phyloP scores from a whole-genome alignment of 768 basidiomycete genomes.

The Psilocybe cyanescens region DNA sequence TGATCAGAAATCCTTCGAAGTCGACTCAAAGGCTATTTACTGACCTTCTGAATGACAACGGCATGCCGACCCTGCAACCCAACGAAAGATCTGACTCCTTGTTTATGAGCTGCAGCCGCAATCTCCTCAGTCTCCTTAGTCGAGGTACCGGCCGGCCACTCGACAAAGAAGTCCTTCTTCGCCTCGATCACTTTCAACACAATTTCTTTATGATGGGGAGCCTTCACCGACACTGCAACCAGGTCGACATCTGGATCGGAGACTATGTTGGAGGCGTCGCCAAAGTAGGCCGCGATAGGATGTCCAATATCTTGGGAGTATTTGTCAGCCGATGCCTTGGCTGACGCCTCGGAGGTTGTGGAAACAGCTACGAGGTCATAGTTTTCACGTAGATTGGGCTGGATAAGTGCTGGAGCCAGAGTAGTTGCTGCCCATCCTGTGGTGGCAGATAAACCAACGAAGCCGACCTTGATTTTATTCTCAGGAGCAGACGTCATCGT shows the following conservation, averaged over 20 bases:
- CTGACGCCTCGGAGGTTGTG: slow-evolving; percentile 35
- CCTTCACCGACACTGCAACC: slow-evolving; percentile 38
- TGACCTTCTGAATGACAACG: slow-evolving; percentile 32
- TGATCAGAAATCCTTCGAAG: neutral
- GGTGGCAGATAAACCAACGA: slow-evolving; percentile 35
- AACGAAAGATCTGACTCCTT: slow-evolving; percentile 35
- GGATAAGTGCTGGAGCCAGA: slow-evolving; percentile 29
- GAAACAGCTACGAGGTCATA: slow-evolving; percentile 38
- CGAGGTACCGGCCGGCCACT: slow-evolving; percentile 41
- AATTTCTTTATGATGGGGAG: slow-evolving; percentile 30
- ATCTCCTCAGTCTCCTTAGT: slow-evolving; percentile 36
- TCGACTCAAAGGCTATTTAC: neutral
- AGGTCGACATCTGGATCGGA: slow-evolving; percentile 40
- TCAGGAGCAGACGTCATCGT: too few species aligned
- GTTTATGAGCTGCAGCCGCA: slow-evolving; percentile 31
- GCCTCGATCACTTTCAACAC: slow-evolving; percentile 36
- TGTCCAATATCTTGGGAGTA: slow-evolving; percentile 28
- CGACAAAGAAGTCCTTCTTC: slow-evolving; percentile 42
- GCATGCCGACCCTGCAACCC: slow-evolving; percentile 20
- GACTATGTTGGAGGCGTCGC: slow-evolving; percentile 31
- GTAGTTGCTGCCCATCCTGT: slow-evolving; percentile 33
- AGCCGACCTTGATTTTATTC: slow-evolving; percentile 23
- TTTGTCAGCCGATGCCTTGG: slow-evolving; percentile 33
- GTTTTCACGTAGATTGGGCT: slow-evolving; percentile 19
- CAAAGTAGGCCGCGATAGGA: slow-evolving; percentile 36